Evolutionary conservation across 345 rosid genomes (phyloP).

Genomic region (Salix udensis): DNA sequence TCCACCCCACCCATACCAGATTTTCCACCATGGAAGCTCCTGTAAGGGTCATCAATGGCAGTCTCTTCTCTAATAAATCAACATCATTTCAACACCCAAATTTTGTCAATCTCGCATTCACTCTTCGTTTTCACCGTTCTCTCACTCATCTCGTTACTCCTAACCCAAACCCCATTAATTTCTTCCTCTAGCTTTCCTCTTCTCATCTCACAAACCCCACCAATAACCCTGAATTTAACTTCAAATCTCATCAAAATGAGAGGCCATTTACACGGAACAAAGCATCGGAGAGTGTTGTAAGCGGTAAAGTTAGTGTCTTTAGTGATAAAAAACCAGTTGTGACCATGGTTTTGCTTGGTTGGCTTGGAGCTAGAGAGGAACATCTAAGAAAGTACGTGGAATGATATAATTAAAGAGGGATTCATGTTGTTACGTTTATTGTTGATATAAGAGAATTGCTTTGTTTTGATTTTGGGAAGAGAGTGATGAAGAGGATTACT

Average conservation of each 20-base stretch:
- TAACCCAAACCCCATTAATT: conserved; percentile 24
- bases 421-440: conserved; percentile 64
- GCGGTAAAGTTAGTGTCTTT: conserved; percentile 15
- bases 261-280: conserved; percentile 39
- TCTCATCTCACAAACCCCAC: conserved; percentile 18
- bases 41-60: conserved; percentile 38
- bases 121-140: conserved; percentile 19
- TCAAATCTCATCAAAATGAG: conserved; percentile 33
- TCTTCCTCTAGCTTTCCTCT: conserved; percentile 32
- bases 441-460: conserved; percentile 58
- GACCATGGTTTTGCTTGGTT: conserved; percentile 78
- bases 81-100: conserved; percentile 9
- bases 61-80: conserved; percentile 24
- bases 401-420: conserved; percentile 78
- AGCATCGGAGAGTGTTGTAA: conserved; percentile 34
- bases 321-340: conserved; percentile 28
- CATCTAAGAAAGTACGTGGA: conserved; percentile 74
- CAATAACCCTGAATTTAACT: conserved; percentile 18
- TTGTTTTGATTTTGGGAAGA: conserved; percentile 47
- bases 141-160: conserved; percentile 19
- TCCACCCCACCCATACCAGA: neutral
- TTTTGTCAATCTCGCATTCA: conserved; percentile 24
- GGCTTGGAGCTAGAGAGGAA: conserved; percentile 79
- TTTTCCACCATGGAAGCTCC: conserved; percentile 53
- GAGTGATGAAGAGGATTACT: conserved; percentile 47